Conservation (phyloP, 352 stramenopile genomes). For the Ochromonadaceae sp. region DNA sequence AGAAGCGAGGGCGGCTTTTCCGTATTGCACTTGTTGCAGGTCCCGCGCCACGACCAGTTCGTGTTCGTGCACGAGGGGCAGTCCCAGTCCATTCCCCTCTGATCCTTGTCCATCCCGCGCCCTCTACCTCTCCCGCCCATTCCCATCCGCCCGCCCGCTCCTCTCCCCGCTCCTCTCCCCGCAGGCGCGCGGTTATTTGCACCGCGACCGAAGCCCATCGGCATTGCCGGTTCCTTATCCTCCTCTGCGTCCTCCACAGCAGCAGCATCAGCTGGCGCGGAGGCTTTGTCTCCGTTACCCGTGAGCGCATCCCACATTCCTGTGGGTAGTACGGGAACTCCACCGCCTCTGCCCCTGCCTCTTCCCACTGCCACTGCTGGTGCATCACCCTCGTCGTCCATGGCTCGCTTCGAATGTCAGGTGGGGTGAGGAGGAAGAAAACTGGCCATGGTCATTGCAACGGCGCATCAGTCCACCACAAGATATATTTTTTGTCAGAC, state of each 20-base stretch:
- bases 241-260: background rate
- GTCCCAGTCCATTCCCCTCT: slow-evolving; percentile 3
- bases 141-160: background rate
- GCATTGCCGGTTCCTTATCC: background rate
- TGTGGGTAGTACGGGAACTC: background rate
- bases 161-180: no score
- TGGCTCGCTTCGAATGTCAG: no score
- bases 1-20: background rate
- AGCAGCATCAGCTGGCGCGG: background rate
- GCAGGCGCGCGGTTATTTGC: no score
- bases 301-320: background rate
- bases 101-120: slow-evolving; percentile 2
- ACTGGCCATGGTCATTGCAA: no score
- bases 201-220: no score
- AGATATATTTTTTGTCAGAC: no score
- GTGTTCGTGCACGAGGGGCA: slow-evolving; percentile 1
- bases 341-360: background rate
- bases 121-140: background rate
- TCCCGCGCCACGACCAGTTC: slow-evolving; percentile 8
- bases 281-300: background rate
- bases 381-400: no score
- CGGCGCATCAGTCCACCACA: no score
- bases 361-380: background rate
- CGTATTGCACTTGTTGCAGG: slow-evolving; percentile 1
- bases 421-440: no score